Evolutionary conservation across 495 filamentous ascomycete species (phyloP).

Genomic region (Tuber brumale): DNA sequence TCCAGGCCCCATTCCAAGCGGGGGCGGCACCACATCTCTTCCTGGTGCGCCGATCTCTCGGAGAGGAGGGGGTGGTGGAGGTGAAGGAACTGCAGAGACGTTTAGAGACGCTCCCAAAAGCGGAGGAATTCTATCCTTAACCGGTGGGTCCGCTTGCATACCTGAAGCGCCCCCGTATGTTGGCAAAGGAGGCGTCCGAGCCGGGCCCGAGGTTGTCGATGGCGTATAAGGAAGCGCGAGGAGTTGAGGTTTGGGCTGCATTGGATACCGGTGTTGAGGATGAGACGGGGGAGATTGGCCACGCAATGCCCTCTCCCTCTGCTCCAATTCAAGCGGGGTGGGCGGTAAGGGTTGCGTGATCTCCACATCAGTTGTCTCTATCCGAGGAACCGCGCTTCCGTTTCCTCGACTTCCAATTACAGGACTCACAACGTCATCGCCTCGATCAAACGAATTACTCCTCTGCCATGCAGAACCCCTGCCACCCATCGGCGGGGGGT

Average conservation of each 20-base stretch:
- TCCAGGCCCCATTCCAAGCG: constrained; percentile 19
- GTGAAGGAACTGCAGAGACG: neutral
- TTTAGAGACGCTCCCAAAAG: neutral
- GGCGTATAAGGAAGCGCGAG: constrained; percentile 29
- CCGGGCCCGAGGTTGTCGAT: constrained; percentile 24
- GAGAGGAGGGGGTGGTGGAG: neutral
- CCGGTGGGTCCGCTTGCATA: constrained; percentile 18
- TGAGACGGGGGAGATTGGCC: constrained; percentile 10
- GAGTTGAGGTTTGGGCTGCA: constrained; percentile 24
- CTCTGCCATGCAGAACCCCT: constrained; percentile 16
- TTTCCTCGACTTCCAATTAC: constrained; percentile 18
- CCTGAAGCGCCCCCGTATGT: no score
- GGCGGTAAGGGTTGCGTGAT: constrained; percentile 27
- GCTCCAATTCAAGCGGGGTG: constrained; percentile 36
- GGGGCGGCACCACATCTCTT: constrained; percentile 13
- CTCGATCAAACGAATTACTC: constrained; percentile 21
- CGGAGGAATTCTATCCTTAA: constrained; percentile 19
- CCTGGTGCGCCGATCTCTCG: neutral
- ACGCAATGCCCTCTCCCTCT: constrained; percentile 24
- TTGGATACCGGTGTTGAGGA: constrained; percentile 11
- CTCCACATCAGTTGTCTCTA: constrained; percentile 15
- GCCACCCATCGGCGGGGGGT: constrained; percentile 13
- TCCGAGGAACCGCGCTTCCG: constrained; percentile 17
- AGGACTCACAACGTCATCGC: constrained; percentile 21
- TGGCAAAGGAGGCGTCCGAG: constrained; percentile 10